A percentile compares a stretch with the other conserved stretches of the same genome.
These are phyloP conservation scores for Macrolepiota dolichaula DNA, from an alignment of 768 basidiomycete genomes.

Conservation along the genomic window DNA sequence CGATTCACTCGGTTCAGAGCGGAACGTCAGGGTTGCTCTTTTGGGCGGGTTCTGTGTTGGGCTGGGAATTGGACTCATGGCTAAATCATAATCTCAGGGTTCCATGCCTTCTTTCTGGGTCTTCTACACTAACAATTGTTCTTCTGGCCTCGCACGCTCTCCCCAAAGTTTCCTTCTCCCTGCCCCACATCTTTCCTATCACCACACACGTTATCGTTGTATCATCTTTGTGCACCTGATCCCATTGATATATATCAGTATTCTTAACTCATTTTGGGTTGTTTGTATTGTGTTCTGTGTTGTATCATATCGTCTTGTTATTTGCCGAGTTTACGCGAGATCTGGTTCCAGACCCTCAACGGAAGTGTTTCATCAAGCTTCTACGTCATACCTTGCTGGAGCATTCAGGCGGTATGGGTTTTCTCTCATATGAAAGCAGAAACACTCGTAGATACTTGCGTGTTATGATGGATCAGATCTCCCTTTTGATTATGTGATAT, in stretches of 20 bases:
- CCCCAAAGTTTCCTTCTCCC: background rate
- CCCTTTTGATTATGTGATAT: too few species aligned
- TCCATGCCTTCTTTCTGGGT: background rate
- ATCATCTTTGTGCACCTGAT: background rate
- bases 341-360: background rate
- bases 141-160: background rate
- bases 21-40: conserved; percentile 28
- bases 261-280: background rate
- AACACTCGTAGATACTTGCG: too few species aligned
- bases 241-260: background rate
- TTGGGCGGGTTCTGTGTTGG: conserved; percentile 38
- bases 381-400: background rate
- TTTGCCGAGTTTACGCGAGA: background rate
- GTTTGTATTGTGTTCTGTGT: background rate
- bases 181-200: too few species aligned
- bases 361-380: background rate
- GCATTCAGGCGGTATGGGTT: too few species aligned
- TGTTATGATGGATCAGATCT: too few species aligned
- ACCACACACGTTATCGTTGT: too few species aligned
- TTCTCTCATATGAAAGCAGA: too few species aligned
- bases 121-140: background rate
- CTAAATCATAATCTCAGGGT: background rate
- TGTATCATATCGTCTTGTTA: background rate
- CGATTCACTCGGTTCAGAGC: conserved; percentile 21
- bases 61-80: conserved; percentile 27